Evolutionary conservation across 306 rosid genomes (phyloP), one percentile per base, ranked within the genome.

Genomic region (Fragaria vesca): DNA sequence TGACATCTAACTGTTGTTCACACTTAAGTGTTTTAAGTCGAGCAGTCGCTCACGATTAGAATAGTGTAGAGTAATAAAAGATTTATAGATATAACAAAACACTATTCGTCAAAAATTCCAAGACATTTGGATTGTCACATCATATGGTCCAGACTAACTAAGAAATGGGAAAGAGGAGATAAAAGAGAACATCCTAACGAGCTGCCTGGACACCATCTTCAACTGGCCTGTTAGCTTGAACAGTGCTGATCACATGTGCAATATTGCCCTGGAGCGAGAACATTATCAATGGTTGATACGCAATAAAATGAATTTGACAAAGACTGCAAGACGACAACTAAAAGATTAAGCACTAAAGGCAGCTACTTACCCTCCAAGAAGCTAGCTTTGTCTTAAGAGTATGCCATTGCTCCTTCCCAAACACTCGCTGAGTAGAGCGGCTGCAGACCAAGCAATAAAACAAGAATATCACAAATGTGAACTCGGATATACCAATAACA

Each of bases 361-460:
- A 83, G 74, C 45, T 81, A 43, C 38, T 85, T 96, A 96, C 99
- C 97, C 96, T 90, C 98, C 96, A 93, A 46, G 88, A 34, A 58
- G 85, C 88, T 57, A 96, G 84, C 94, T 86, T 91, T 52, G 93
- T 84, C 81, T 91, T 85, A 62, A 96, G 90, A 32, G 84, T 52
- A 80, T 86, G 87, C 98, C 99, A 93, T 81, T 96, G 97, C 70
- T 79, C 89, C 76, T 87, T 91, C 66, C 93, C 91, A 74, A 96
- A 93, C 66, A 91, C 86, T 28, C 96, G 97, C 45, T 85, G 91
- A 13, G 78, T 89, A 71, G 82, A 85, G 63, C 90, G 96, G 84
- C 98, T 93, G 94, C 89, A 90, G 51, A 71, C 72, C 69, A 38
- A 82, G 66, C 51, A 79, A 8, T 36, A 20, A 26, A 45, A 76